Evolutionary conservation across 495 filamentous ascomycete species (phyloP), one percentile per base, ranked within the genome.

Genomic region (Xylaria sp.): DNA sequence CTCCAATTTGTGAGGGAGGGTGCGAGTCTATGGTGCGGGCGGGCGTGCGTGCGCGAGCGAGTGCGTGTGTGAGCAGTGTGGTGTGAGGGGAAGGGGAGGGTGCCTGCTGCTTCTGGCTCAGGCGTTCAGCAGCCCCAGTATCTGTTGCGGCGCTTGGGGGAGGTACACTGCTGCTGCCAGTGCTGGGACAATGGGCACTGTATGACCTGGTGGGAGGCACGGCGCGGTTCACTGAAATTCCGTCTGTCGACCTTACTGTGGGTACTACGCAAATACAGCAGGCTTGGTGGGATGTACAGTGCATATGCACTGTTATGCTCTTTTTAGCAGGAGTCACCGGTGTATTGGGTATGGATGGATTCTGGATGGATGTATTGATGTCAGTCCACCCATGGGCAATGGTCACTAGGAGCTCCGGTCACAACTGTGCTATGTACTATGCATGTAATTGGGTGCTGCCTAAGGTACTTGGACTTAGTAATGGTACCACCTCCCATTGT

Each of bases 1-100:
- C 73, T 74, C 75, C 73, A 82, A 79, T 75, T 75, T 77, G 75
- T 76, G 76, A 79, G 77, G 77, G 75, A 79, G 77, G 77, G 77
- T 77, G 73, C 72, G 70, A 71, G 70, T 31, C 55, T 50, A 52
- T 41, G 35, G 48, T 68, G 66, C 46, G 21, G 35, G 67, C 58
- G 58, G 43, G 58, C 46, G 58, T 53, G 68, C 35, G 41, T 52
- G 57, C 57, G 67, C 48, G 67, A 9, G 67, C 48, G 67, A 9
- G 53, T 19, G 62, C 21, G 50, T 58, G 66, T 57, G 48, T 55
- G 55, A 43, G 57, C 33, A 61, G 57, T 40, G 33, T 61, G 58
- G 58, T 62, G 37, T 62, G 29, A 31, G 41, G 61, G 61, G 40
- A 33, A 40, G n/a, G 50, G 67, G 67, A 70, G 68, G 35, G 61